Evolutionary conservation across 345 rosid species (phyloP).

Genomic region (Litchi chinensis): DNA sequence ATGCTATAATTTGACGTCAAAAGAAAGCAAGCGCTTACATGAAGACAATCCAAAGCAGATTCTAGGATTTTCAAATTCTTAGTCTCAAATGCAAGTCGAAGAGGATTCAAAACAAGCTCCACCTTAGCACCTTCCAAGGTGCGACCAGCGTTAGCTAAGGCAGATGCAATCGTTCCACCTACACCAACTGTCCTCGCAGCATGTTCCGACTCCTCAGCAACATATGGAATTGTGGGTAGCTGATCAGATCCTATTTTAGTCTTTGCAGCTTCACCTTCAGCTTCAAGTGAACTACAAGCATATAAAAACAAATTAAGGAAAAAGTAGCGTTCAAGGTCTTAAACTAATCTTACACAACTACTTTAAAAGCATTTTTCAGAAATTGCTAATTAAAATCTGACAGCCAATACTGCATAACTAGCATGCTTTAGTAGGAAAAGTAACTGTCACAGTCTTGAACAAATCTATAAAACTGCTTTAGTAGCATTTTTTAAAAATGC

Average conservation of each 20-base stretch:
- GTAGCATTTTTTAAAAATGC: no score
- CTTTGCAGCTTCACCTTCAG: constrained; percentile 54
- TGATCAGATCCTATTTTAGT: constrained; percentile 47
- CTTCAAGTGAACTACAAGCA: constrained; percentile 55
- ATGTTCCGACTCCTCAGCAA: constrained; percentile 42
- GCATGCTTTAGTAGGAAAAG: background rate
- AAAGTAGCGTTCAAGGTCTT: constrained; percentile 5
- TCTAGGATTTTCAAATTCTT: constrained; percentile 84
- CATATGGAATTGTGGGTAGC: constrained; percentile 28
- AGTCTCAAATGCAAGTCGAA: constrained; percentile 90
- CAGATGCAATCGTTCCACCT: constrained; percentile 47
- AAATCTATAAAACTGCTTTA: no score
- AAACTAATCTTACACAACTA: background rate
- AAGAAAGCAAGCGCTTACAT: constrained; percentile 55
- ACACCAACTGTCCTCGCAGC: constrained; percentile 42
- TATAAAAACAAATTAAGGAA: constrained; percentile 6
- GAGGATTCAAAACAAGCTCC: constrained; percentile 91
- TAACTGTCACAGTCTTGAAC: no score
- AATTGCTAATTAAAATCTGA: constrained; percentile 12
- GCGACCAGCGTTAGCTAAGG: constrained; percentile 79
- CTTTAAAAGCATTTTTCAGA: background rate
- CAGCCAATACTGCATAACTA: background rate
- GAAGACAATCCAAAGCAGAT: constrained; percentile 98
- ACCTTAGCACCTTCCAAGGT: constrained; percentile 80
- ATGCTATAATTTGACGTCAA: constrained; percentile 8